These are phyloP conservation scores for Trametes gibbosa DNA, from an alignment of 768 basidiomycete species.

Conservation along the genomic window DNA sequence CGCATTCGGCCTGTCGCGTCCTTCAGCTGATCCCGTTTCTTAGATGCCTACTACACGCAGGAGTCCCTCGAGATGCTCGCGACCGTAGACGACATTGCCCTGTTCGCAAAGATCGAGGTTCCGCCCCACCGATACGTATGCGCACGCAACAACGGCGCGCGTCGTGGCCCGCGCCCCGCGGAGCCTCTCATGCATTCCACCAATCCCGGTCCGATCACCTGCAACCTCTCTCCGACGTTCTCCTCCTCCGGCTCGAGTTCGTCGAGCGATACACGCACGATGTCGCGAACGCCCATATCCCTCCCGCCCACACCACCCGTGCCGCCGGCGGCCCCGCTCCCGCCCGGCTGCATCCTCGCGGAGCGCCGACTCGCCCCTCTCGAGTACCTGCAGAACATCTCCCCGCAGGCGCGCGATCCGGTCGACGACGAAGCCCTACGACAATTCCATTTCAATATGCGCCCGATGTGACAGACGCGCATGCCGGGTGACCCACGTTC, in stretches of 20 bases:
- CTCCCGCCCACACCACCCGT: not conserved
- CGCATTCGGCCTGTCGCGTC: not conserved
- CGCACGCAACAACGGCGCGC: slow-evolving; percentile 44
- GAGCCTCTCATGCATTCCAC: slow-evolving; percentile 1
- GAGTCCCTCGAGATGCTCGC: slow-evolving; percentile 54
- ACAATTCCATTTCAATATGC: slow-evolving; percentile 11
- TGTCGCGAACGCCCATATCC: not conserved
- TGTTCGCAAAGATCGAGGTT: slow-evolving; percentile 44
- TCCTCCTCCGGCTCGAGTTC: slow-evolving; percentile 5
- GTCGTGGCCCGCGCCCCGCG: slow-evolving; percentile 7
- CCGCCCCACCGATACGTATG: slow-evolving; percentile 66
- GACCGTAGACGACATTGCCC: slow-evolving; percentile 58
- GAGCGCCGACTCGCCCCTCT: slow-evolving; percentile 26
- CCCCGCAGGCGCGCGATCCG: slow-evolving; percentile 25
- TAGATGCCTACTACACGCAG: slow-evolving; percentile 78
- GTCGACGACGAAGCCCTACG: slow-evolving; percentile 26
- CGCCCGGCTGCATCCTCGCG: slow-evolving; percentile 2
- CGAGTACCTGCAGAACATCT: slow-evolving; percentile 28
- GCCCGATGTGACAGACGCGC: not conserved
- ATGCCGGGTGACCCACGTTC: not conserved
- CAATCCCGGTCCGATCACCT: not conserved
- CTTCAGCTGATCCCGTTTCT: not conserved
- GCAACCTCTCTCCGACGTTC: not conserved
- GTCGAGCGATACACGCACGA: not conserved
- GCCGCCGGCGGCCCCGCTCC: slow-evolving; percentile 10